Evolutionary conservation across 139 green algal genomes (phyloP).

Genomic region (Chlorella sorokiniana): DNA sequence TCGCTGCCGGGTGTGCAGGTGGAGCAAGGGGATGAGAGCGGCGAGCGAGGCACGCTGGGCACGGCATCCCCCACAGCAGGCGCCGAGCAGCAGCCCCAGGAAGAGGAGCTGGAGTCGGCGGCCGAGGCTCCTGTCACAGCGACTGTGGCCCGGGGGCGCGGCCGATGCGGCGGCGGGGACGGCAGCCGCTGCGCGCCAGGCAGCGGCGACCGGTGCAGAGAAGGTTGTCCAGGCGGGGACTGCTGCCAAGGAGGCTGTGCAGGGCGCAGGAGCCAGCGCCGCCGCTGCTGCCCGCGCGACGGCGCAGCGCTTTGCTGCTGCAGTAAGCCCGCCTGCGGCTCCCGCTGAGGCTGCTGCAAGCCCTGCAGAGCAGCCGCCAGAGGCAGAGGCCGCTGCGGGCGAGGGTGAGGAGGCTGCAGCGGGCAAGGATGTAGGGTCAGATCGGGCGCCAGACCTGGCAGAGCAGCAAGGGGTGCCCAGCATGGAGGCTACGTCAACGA

Average conservation of each 20-base stretch:
- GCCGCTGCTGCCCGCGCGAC: neutral
- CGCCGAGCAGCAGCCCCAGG: neutral
- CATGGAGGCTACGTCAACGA: no score
- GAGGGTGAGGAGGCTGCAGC: neutral
- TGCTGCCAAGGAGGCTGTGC: neutral
- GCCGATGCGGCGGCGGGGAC: neutral
- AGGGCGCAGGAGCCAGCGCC: neutral
- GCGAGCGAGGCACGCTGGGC: neutral
- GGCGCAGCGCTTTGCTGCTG: neutral
- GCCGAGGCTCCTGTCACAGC: neutral
- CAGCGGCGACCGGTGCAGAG: neutral
- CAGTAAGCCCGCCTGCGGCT: neutral
- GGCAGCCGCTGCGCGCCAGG: neutral
- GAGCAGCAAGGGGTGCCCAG: no score
- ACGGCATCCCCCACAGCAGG: neutral
- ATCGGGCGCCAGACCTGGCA: neutral
- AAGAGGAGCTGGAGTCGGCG: neutral
- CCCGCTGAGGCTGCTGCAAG: neutral
- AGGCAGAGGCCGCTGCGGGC: neutral
- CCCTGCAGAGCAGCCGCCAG: neutral
- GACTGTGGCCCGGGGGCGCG: neutral
- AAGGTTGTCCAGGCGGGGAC: neutral
- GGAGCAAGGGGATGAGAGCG: neutral
- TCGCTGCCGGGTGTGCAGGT: neutral
- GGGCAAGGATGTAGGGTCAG: no score